Evolutionary conservation across 768 basidiomycete genomes (phyloP).

Genomic region (Piloderma croceum): DNA sequence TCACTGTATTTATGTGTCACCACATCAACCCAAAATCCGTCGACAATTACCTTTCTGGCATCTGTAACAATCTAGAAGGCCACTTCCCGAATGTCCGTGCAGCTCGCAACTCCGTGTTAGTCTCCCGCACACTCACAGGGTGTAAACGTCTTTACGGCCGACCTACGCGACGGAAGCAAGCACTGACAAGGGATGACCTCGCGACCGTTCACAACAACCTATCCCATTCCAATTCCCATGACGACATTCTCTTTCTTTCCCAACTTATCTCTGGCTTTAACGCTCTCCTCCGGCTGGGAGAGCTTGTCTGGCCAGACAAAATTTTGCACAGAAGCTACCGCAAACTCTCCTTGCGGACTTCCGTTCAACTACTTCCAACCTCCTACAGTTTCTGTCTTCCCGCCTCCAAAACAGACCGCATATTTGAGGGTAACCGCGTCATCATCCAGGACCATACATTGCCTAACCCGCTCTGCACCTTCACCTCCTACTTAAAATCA

Average conservation of each 20-base stretch:
- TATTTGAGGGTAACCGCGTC: too few relatives aligned
- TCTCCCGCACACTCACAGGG: constrained; percentile 22
- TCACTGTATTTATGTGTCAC: too few relatives aligned
- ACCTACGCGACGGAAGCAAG: constrained; percentile 13
- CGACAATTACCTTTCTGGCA: too few relatives aligned
- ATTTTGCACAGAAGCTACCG: constrained; percentile 2
- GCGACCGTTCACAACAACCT: constrained; percentile 20
- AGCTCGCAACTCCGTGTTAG: constrained; percentile 15
- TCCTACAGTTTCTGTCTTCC: constrained; percentile 15
- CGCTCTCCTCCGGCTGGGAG: constrained; percentile 20
- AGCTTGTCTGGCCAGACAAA: too few relatives aligned
- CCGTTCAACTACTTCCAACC: constrained; percentile 1
- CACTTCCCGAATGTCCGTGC: constrained; percentile 25
- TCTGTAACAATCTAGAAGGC: too few relatives aligned
- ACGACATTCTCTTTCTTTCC: too few relatives aligned
- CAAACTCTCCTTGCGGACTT: constrained; percentile 13
- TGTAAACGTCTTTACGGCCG: too few relatives aligned
- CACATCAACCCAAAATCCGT: too few relatives aligned
- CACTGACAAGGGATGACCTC: too few relatives aligned
- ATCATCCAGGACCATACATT: constrained; percentile 7
- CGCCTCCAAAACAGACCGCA: too few relatives aligned
- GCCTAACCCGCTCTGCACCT: constrained; percentile 4
- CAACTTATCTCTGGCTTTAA: constrained; percentile 16
- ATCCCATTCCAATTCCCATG: too few relatives aligned
- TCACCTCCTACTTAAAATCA: constrained; percentile 6